Base-by-base conservation (phyloP, 176 grass and related monocot genomes). In the Juncus effusus region DNA sequence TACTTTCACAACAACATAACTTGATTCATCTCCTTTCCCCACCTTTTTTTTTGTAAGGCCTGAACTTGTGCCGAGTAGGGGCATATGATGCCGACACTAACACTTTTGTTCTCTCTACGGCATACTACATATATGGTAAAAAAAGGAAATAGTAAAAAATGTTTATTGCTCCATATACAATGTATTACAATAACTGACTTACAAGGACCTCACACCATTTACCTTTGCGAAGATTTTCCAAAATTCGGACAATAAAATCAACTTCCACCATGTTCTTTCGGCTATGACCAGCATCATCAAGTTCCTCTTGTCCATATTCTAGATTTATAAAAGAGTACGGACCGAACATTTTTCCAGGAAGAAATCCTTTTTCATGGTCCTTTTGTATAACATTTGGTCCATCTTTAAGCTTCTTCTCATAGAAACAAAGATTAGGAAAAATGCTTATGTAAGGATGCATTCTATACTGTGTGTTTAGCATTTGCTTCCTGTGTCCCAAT, bases 361-460 rank as follows among this genome's bases (percentile, higher is more conserved):
- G 83, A 64, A 83, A 90, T 65, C 61, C 62, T 35, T 61, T 63
- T 9, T 42, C 5, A 44, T 95, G 67, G 44, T 74, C 80, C 64
- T 84, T 76, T 45, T 86, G 45, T 40, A 62, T 69, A 66, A 95
- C 86, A 74, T 72, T 84, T 74, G 86, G 86, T 19, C 77, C 90
- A 81, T 95, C 75, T 7, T 65, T 68, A 63, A 95, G 75, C 76
- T 84, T 83, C 41, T 77, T 74, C 5, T 81, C 69, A 67, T 95
- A 95, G 60, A 95, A 95, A 42, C 65, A 83, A 16, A 11, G 53
- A 77, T 86, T 89, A 11, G 90, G 90, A 70, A 95, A 95, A 3
- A 84, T 65, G 63, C 90, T 95, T 57, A 95, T 90, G 8, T 49
- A 81, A 36, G 90, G 90, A 58, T 95, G 90, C 90, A 95, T 95